These are phyloP conservation scores for Acrocalymma vagum DNA, from an alignment of 2,329 filamentous ascomycete species.

Conservation along the genomic window DNA sequence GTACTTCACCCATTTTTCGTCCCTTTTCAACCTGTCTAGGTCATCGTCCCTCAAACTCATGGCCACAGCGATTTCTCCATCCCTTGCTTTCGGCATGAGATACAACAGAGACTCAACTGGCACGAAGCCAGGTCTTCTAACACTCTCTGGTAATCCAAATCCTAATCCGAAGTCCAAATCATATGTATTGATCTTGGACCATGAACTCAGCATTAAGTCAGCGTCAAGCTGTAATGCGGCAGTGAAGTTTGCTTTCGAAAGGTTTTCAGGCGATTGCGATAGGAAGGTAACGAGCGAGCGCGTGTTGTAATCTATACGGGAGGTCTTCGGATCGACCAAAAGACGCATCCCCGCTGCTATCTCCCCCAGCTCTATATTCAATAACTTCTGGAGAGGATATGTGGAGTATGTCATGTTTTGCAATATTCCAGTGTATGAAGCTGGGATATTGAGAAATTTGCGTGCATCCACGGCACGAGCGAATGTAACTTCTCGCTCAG, in stretches of 20 bases:
- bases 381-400: constrained; percentile 33
- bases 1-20: too few species aligned
- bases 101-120: constrained; percentile 60
- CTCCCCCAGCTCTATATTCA: constrained; percentile 40
- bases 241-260: constrained; percentile 39
- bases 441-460: constrained; percentile 50
- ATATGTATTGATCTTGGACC: constrained; percentile 58
- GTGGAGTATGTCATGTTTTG: constrained; percentile 57
- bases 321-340: constrained; percentile 47
- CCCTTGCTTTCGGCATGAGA: constrained; percentile 39
- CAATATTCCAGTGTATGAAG: constrained; percentile 58
- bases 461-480: constrained; percentile 62
- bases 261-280: constrained; percentile 45
- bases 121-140: constrained; percentile 58
- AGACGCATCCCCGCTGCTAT: constrained; percentile 51
- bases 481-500: constrained; percentile 39
- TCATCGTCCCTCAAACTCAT: constrained; percentile 60
- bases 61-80: constrained; percentile 56
- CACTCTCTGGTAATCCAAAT: constrained; percentile 56
- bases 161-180: constrained; percentile 58
- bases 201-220: constrained; percentile 64
- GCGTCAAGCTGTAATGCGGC: constrained; percentile 24
- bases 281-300: constrained; percentile 55
- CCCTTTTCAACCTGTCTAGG: too few species aligned
- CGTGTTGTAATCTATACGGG: constrained; percentile 41